Conservation (phyloP, 2,329 filamentous ascomycete genomes). For the Tricladium varicosporioides region DNA sequence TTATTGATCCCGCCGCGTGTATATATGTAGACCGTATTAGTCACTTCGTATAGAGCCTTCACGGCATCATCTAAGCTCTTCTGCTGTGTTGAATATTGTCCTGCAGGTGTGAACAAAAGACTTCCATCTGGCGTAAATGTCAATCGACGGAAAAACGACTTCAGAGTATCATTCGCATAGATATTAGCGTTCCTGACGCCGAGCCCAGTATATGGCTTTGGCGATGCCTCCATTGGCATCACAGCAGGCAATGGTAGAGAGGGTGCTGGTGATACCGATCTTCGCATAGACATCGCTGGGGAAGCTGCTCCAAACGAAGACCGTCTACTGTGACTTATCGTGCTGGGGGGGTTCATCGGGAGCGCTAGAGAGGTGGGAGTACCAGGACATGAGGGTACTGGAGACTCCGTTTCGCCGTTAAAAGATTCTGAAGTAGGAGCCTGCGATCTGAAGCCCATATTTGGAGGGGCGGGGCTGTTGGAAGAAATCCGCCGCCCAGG, state of each 20-base stretch:
- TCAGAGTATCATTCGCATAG: conserved; percentile 95
- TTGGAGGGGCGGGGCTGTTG: conserved; percentile 86
- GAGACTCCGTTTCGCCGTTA: conserved; percentile 66
- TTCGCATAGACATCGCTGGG: conserved; percentile 60
- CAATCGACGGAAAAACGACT: conserved; percentile 91
- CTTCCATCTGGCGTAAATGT: conserved; percentile 96
- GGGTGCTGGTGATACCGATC: conserved; percentile 89
- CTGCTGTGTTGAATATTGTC: conserved; percentile 86
- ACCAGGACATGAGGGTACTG: conserved; percentile 85
- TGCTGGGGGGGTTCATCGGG: conserved; percentile 92
- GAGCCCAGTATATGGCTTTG: conserved; percentile 61
- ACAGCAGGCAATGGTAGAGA: conserved; percentile 93
- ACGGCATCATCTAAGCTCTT: conserved; percentile 57
- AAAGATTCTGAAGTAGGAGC: conserved; percentile 47
- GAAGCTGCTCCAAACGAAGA: conserved; percentile 83
- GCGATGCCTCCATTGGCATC: conserved; percentile 88
- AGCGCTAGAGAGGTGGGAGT: conserved; percentile 86
- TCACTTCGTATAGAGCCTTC: conserved; percentile 79
- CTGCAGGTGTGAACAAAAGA: conserved; percentile 87
- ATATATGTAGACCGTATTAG: conserved; percentile 98
- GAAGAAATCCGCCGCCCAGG: conserved; percentile 87
- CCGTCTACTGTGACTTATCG: conserved; percentile 86
- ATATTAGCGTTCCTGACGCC: conserved; percentile 82
- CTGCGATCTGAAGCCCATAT: conserved; percentile 67
- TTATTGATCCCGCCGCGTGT: conserved; percentile 95